phyloP scores from a whole-genome alignment of 208 protist species.

The Trypanosoma vivax region DNA sequence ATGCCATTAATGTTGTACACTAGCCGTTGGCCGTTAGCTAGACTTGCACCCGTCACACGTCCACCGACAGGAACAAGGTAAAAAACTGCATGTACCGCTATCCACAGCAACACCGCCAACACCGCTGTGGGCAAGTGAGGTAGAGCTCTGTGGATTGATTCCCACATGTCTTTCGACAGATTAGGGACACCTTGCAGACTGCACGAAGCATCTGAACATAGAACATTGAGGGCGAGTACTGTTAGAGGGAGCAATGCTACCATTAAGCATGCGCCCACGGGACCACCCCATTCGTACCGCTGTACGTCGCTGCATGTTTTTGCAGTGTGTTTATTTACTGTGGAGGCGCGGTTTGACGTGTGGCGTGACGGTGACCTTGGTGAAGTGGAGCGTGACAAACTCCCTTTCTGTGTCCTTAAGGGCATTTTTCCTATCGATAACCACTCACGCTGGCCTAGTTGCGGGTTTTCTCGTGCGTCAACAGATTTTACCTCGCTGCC shows the following conservation, averaged over 20 bases:
- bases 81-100: constrained; percentile 59
- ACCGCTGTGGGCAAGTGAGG: constrained; percentile 42
- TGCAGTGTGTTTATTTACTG: constrained; percentile 6
- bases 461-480: no score
- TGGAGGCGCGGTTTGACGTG: not conserved
- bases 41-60: constrained; percentile 42
- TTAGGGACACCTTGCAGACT: constrained; percentile 12
- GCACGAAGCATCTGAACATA: constrained; percentile 37
- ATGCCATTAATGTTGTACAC: constrained; percentile 81
- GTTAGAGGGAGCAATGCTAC: constrained; percentile 47
- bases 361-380: not conserved
- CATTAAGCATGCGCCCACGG: constrained; percentile 44
- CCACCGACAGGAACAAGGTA: constrained; percentile 61
- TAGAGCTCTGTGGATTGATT: constrained; percentile 19
- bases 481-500: no score
- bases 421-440: no score
- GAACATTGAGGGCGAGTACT: constrained; percentile 52
- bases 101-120: constrained; percentile 51
- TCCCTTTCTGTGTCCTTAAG: not conserved
- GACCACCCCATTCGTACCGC: constrained; percentile 74
- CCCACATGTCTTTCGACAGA: constrained; percentile 12
- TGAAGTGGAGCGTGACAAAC: not conserved
- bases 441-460: no score
- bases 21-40: constrained; percentile 61
- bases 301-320: not conserved